phyloP scores from a whole-genome alignment of 805 yeast genomes.

The Candida silvicultrix region DNA sequence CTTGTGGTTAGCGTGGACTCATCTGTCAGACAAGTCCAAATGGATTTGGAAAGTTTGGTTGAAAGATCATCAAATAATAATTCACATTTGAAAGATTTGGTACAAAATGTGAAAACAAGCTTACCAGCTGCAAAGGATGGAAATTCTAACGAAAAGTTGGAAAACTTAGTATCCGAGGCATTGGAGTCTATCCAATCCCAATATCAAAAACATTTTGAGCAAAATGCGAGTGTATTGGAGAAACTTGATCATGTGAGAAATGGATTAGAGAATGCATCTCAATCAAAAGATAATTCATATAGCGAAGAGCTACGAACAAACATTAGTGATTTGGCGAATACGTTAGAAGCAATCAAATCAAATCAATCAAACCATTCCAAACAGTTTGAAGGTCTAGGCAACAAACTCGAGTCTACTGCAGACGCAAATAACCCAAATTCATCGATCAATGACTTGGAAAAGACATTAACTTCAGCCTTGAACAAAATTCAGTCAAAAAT shows the following conservation, averaged over 20 bases:
- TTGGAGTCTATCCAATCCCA: background rate
- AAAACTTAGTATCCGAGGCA: background rate
- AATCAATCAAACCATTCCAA: background rate
- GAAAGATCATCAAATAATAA: constrained; percentile 23
- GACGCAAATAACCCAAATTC: background rate
- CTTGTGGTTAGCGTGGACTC: constrained; percentile 21
- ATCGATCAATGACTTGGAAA: background rate
- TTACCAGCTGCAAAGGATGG: background rate
- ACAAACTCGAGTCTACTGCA: background rate
- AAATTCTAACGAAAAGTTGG: background rate
- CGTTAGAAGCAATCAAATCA: background rate
- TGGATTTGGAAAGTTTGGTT: constrained; percentile 21
- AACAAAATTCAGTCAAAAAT: background rate
- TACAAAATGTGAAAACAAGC: constrained; percentile 12
- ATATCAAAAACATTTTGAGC: background rate
- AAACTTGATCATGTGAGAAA: background rate
- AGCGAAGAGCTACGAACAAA: background rate
- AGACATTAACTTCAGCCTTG: background rate
- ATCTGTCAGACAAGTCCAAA: constrained; percentile 22
- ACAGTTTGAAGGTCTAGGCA: background rate
- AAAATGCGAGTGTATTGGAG: background rate
- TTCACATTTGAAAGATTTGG: constrained; percentile 19
- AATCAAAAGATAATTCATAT: background rate
- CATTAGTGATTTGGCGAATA: background rate
- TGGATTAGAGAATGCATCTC: background rate